A percentile compares a stretch with the other conserved stretches of the same genome.
Evolutionary conservation across 2,329 filamentous ascomycete genomes (phyloP).

Genomic region (Gremmenia infestans): DNA sequence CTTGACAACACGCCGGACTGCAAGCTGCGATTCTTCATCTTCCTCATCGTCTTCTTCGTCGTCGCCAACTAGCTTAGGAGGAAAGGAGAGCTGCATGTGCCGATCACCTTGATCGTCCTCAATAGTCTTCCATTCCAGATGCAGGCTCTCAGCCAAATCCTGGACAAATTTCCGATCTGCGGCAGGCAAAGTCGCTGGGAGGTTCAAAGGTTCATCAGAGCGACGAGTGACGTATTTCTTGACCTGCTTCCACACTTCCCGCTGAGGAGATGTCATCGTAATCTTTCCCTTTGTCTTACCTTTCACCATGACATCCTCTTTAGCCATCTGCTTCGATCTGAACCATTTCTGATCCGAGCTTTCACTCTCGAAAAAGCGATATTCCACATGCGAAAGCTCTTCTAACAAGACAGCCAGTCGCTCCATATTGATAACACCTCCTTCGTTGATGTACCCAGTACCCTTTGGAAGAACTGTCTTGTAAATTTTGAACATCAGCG

Average conservation of each 20-base stretch:
- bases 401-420: constrained; percentile 73
- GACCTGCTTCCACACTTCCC: constrained; percentile 74
- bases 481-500: constrained; percentile 96
- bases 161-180: constrained; percentile 91
- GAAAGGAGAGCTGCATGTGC: constrained; percentile 58
- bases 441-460: constrained; percentile 94
- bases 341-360: constrained; percentile 88
- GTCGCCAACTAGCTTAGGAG: constrained; percentile 43
- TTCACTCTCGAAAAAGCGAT: constrained; percentile 88
- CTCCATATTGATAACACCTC: constrained; percentile 83
- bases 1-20: constrained; percentile 78
- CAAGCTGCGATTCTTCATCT: constrained; percentile 79
- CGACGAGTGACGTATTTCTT: constrained; percentile 77
- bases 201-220: constrained; percentile 60
- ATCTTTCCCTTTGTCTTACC: constrained; percentile 60
- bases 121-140: constrained; percentile 60
- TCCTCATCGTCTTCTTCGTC: constrained; percentile 65
- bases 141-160: constrained; percentile 68
- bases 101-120: constrained; percentile 60
- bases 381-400: constrained; percentile 83
- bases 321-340: constrained; percentile 74
- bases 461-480: constrained; percentile 82
- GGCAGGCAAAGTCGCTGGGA: constrained; percentile 69
- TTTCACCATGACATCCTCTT: constrained; percentile 60
- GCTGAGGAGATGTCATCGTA: constrained; percentile 73